These are phyloP conservation scores for Candida michaelii DNA, from an alignment of 805 yeast species.

Conservation along the genomic window DNA sequence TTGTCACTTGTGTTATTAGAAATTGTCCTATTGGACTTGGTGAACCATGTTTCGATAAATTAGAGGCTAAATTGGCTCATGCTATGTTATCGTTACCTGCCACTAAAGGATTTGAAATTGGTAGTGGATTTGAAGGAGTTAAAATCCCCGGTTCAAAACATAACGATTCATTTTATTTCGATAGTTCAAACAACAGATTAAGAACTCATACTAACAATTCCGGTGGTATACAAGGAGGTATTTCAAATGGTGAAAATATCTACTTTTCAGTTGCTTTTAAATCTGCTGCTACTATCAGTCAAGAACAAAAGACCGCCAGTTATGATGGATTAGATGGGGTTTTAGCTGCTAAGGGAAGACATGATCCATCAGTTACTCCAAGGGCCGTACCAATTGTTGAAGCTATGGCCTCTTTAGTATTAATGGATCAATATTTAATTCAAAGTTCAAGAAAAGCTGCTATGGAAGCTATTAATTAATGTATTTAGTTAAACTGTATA, in stretches of 20 bases:
- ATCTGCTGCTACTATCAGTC: slow-evolving; percentile 96
- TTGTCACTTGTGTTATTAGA: slow-evolving; percentile 94
- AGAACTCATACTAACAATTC: slow-evolving; percentile 89
- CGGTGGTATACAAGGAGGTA: slow-evolving; percentile 99
- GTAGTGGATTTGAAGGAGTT: slow-evolving; percentile 93
- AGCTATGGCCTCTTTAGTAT: slow-evolving; percentile 94
- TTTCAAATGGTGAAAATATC: slow-evolving; percentile 92
- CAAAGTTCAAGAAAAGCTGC: slow-evolving; percentile 75
- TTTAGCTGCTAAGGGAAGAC: slow-evolving; percentile 95
- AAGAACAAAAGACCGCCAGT: slow-evolving; percentile 84
- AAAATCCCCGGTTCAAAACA: slow-evolving; percentile 89
- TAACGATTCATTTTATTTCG: slow-evolving; percentile 80
- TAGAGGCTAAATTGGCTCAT: slow-evolving; percentile 93
- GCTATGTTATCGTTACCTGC: slow-evolving; percentile 98
- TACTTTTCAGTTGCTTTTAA: slow-evolving; percentile 95
- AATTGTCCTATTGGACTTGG: slow-evolving; percentile 95
- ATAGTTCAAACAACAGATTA: slow-evolving; percentile 58
- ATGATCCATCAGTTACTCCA: slow-evolving; percentile 97
- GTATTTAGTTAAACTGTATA: too few relatives aligned
- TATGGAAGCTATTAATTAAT: slow-evolving; percentile 7
- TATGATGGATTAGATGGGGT: slow-evolving; percentile 88
- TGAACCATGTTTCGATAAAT: slow-evolving; percentile 95
- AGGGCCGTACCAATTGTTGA: slow-evolving; percentile 98
- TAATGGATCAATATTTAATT: slow-evolving; percentile 80
- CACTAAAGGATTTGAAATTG: slow-evolving; percentile 96